Conservation (phyloP, 192 early-diverging fungal species). For the Backusella parvicylindrica region DNA sequence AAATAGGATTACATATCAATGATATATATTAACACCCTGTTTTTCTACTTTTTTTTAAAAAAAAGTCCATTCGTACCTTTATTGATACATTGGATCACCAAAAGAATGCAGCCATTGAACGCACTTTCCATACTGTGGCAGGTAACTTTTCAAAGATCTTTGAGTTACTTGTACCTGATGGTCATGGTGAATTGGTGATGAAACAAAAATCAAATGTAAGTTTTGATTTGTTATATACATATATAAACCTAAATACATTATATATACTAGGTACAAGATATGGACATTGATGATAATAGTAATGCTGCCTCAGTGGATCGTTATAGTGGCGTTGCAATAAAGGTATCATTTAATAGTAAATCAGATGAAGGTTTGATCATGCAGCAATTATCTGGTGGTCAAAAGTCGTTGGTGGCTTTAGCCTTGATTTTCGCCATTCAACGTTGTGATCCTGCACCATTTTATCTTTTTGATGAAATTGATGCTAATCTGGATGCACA, state of each 20-base stretch:
- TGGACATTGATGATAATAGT: constrained; percentile 34
- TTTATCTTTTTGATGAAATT: constrained; percentile 99
- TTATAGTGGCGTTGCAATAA: constrained; percentile 89
- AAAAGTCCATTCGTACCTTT: constrained; percentile 83
- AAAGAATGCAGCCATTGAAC: constrained; percentile 96
- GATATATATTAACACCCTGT: neutral
- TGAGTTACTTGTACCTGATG: constrained; percentile 84
- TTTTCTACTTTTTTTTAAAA: no score
- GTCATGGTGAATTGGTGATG: constrained; percentile 85
- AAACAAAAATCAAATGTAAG: constrained; percentile 56
- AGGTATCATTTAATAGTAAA: constrained; percentile 92
- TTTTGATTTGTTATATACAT: constrained; percentile 7
- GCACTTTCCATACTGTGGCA: constrained; percentile 92
- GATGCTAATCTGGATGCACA: constrained; percentile 96
- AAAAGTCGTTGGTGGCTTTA: constrained; percentile 96
- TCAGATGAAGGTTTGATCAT: constrained; percentile 84
- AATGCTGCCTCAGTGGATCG: constrained; percentile 59
- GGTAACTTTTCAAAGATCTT: constrained; percentile 87
- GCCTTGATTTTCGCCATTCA: constrained; percentile 98
- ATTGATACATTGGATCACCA: constrained; percentile 90
- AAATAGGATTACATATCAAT: no score
- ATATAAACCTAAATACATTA: no score
- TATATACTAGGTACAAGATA: constrained; percentile 29
- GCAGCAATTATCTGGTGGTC: constrained; percentile 96
- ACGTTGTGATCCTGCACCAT: constrained; percentile 96